Conservation (phyloP, 176 grass and related monocot genomes). For the Ensete ventricosum region DNA sequence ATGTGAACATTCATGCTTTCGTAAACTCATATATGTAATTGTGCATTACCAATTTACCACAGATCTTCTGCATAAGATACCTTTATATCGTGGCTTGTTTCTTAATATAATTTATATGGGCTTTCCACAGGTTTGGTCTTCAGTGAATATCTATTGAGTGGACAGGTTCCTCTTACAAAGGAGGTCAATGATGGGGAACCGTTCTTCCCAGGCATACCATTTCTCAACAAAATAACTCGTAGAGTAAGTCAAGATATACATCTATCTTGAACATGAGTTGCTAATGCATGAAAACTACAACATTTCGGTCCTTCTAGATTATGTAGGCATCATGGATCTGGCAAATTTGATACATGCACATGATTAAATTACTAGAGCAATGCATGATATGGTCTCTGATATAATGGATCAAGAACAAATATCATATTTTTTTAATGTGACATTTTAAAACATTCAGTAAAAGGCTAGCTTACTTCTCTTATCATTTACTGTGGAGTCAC, state of each 20-base stretch:
- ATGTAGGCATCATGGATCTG: too few relatives aligned
- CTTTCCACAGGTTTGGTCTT: slow-evolving; percentile 64
- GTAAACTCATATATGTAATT: neutral
- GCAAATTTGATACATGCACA: too few relatives aligned
- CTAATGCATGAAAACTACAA: neutral
- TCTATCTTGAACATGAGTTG: neutral
- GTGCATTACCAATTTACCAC: too few relatives aligned
- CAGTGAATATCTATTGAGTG: slow-evolving; percentile 88
- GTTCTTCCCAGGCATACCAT: slow-evolving; percentile 44
- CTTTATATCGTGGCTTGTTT: neutral
- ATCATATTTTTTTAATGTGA: too few relatives aligned
- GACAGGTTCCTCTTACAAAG: slow-evolving; percentile 81
- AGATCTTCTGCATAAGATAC: neutral
- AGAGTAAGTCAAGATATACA: slow-evolving; percentile 36
- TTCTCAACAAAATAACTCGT: slow-evolving; percentile 25
- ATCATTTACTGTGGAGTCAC: too few relatives aligned
- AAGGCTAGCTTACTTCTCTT: too few relatives aligned
- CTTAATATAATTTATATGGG: neutral
- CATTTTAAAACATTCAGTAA: too few relatives aligned
- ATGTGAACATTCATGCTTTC: neutral
- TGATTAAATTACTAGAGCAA: neutral
- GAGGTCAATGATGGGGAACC: slow-evolving; percentile 87
- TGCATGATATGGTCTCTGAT: neutral
- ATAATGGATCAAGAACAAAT: too few relatives aligned
- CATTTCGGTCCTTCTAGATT: too few relatives aligned